Base-by-base conservation (phyloP, 495 filamentous ascomycete species). In the Xylaria scruposa region DNA sequence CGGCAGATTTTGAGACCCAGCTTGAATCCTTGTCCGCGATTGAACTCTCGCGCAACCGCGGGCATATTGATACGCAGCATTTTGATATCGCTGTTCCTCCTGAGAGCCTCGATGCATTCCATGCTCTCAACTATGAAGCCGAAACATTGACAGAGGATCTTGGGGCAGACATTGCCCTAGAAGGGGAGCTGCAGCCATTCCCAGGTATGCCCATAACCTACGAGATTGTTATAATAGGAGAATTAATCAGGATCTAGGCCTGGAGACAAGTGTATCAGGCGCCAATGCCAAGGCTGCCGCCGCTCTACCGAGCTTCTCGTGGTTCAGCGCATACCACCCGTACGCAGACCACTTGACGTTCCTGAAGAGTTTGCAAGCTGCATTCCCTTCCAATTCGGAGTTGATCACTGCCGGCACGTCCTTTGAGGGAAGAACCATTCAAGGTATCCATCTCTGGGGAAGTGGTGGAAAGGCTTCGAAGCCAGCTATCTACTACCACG, bases 401-500 rank as follows among this genome's bases (percentile, higher is more conserved):
- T 82, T 90, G 65, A 78, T 91, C 69, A 83, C 78, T 1, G 80
- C 86, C 5, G 90, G 90, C 19, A 83, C 75, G 5, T 88, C 89
- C 0, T 74, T 81, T 31, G 77, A 88, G 53, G 87, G 86, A 0
- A 82, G 85, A 26, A 68, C 78, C 58, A 87, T 91, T 65, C 86
- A 82, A 26, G 89, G 88, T 26, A 89, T 91, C 70, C 89, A 90
- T 73, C 81, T 91, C 70, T 91, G 82, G 78, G 89, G 89, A 59
- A 85, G 76, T 62, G 82, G 80, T 2, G 86, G 86, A 17, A 87
- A 87, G 72, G 88, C 83, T 15, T 81, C 74, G 19, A 88, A 88
- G 78, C 88, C 88, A 5, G 89, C 87, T 29, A 80, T 90, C 60
- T 81, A 88, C 70, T 86, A 86, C 76, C 87, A 91, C 73, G 87